Base-by-base conservation (phyloP, 371 early-diverging fungal genomes). In the Basidiobolus meristosporus region DNA sequence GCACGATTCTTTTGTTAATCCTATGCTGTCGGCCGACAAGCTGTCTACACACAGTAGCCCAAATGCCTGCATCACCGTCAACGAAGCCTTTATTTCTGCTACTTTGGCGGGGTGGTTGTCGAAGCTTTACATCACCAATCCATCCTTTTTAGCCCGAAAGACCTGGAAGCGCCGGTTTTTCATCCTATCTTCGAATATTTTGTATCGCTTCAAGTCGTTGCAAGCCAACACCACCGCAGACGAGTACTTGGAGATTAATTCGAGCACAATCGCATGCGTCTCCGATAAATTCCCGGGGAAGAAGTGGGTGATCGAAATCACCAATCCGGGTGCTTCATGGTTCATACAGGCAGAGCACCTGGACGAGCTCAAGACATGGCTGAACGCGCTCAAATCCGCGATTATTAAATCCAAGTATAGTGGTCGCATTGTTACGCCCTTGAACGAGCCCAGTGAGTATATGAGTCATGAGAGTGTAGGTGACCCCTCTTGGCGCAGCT, bases 111-210 rank as follows among this genome's bases (percentile, higher is more conserved):
- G 42, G 2, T 34, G 11, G 11, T 18, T 42, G 12, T 22, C 12
- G n/a, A 42, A 35, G 36, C 32, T 41, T 3, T 38, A 38, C 14
- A 16, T 20, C 3, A 12, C n/a, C 9, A 16, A 33, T 10, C 21
- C 33, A 10, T 12, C 17, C 20, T 35, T 42, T 35, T 35, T 42
- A 11, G 23, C 42, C 11, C 28, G 50, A 3, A 50, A 50, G 33
- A 26, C 41, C 5, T 50, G 50, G 50, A 50, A 50, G 18, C 34
- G 41, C 15, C 37, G 50, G 1, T 42, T 39, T 35, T 50, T 40
- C 28, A 30, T 30, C 39, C 22, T 50, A 12, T 38, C 29, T 20
- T 45, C 40, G 19, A 39, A 23, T 31, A 34, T 14, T 26, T 39
- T 50, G 14, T 45, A 38, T 28, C 45, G 45, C 36, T 45, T 42